Base-by-base conservation (phyloP, 768 basidiomycete species). In the Tricholoma terreum region DNA sequence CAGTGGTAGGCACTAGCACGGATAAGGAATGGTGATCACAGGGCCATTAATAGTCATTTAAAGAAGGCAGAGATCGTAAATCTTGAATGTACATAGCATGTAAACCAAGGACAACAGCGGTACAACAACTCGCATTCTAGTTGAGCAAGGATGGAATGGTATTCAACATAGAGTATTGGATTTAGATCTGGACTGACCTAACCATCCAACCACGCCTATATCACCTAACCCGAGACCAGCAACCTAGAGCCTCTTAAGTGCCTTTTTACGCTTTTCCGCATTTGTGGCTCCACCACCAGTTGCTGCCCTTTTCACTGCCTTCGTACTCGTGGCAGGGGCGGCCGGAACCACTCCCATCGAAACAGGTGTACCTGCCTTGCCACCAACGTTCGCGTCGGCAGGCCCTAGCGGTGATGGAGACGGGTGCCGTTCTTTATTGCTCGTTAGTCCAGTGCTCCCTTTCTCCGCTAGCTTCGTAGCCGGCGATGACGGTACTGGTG, bases 251-350 rank as follows among this genome's bases (percentile, higher is more conserved):
- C 91, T 78, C 73, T 90, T 93, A 63, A 93, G 73, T 4, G 91
- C 92, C 78, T 92, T 93, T 81, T 93, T 93, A 70, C 92, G 78
- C 76, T 93, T 93, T 73, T 92, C 90, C 3, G 82, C 84, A 1
- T 84, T 84, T 2, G 77, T 80, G 5, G 73, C 68, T 0, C 70
- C 77, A 10, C 73, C 75, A 1, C 80, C 79, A 0, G 84, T 80
- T 1, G 87, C 84, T 14, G 84, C 78, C 50, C 90, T 76, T 71
- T 91, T 92, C 52, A 88, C 79, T 0, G 87, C 82, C 68, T 90
- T 92, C 8, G 80, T 74, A 4, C 72, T 73, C 11, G 75, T 68
- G 4, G 76, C 58, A 51, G 73, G 63, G 1, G 74, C 66, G 11
- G 72, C 60, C 2, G 68, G 66, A 33, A 67, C 63, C 36, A 75